A percentile compares a stretch with the other conserved stretches of the same genome.
These are phyloP conservation scores for Gnaphalium uliginosum DNA, from an alignment of 129 eudicot genomes.

Conservation along the genomic window DNA sequence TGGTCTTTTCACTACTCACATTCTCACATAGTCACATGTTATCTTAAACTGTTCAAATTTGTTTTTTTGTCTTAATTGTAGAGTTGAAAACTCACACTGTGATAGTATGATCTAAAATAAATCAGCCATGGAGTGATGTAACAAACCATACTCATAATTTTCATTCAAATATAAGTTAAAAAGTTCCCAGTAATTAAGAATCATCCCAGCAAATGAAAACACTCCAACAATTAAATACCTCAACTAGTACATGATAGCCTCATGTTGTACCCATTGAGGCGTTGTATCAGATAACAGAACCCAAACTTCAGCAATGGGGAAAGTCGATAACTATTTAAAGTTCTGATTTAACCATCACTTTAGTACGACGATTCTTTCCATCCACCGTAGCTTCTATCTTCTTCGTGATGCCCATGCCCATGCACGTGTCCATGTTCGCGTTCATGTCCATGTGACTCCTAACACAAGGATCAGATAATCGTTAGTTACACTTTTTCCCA, in stretches of 20 bases:
- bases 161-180: too few species aligned
- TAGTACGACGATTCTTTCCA: conserved; percentile 72
- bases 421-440: conserved; percentile 21
- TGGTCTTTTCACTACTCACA: too few species aligned
- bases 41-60: too few species aligned
- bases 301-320: background rate
- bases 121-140: too few species aligned
- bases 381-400: conserved; percentile 59
- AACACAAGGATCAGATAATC: conserved; percentile 6
- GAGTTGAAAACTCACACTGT: too few species aligned
- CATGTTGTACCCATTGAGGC: background rate
- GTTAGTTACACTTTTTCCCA: background rate
- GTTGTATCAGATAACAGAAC: background rate
- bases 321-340: background rate
- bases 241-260: background rate
- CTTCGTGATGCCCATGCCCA: conserved; percentile 18
- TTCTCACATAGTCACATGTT: too few species aligned
- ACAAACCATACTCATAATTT: too few species aligned
- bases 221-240: conserved; percentile 1
- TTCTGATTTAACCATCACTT: conserved; percentile 9
- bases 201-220: conserved; percentile 12
- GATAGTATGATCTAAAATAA: too few species aligned
- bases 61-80: too few species aligned
- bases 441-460: conserved; percentile 42
- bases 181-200: background rate